A percentile compares a stretch with the other conserved stretches of the same genome.
Evolutionary conservation across 495 filamentous ascomycete genomes (phyloP).

Genomic region (Penicillium egyptiacum): DNA sequence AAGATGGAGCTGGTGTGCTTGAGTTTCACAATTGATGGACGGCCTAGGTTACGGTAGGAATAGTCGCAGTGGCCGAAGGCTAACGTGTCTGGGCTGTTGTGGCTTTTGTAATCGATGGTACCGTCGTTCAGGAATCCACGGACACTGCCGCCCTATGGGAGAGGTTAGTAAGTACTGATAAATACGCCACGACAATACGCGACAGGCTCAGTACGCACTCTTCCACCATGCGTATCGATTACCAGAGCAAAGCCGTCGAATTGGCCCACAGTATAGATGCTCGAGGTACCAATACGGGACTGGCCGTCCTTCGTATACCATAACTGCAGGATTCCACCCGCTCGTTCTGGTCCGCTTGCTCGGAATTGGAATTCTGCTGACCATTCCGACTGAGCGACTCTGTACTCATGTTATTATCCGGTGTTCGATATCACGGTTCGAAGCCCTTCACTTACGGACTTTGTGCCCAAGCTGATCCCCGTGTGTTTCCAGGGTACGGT

Average conservation of each 20-base stretch:
- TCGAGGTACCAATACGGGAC: slow-evolving; percentile 61
- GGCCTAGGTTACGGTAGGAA: slow-evolving; percentile 85
- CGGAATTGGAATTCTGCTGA: slow-evolving; percentile 82
- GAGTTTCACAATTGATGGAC: slow-evolving; percentile 73
- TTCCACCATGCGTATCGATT: slow-evolving; percentile 83
- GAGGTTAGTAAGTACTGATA: slow-evolving; percentile 13
- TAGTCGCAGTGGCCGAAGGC: slow-evolving; percentile 95
- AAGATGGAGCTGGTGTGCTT: slow-evolving; percentile 62
- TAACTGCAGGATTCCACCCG: slow-evolving; percentile 84
- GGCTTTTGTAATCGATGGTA: slow-evolving; percentile 71
- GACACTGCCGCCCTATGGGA: slow-evolving; percentile 66
- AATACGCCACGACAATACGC: background rate
- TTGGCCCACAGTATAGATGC: slow-evolving; percentile 75
- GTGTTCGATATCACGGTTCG: background rate
- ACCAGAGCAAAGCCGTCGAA: slow-evolving; percentile 89
- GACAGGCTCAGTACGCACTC: slow-evolving; percentile 37
- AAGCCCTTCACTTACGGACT: slow-evolving; percentile 48
- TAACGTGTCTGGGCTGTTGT: slow-evolving; percentile 76
- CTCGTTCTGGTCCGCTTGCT: slow-evolving; percentile 79
- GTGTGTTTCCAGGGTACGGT: slow-evolving; percentile 78
- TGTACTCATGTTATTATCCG: slow-evolving; percentile 24
- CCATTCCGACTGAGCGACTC: slow-evolving; percentile 63
- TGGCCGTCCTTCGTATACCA: slow-evolving; percentile 83
- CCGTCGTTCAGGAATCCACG: slow-evolving; percentile 95
- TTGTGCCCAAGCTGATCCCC: slow-evolving; percentile 80